Base-by-base conservation (phyloP, 805 yeast species). In the Teunomyces cretensis region DNA sequence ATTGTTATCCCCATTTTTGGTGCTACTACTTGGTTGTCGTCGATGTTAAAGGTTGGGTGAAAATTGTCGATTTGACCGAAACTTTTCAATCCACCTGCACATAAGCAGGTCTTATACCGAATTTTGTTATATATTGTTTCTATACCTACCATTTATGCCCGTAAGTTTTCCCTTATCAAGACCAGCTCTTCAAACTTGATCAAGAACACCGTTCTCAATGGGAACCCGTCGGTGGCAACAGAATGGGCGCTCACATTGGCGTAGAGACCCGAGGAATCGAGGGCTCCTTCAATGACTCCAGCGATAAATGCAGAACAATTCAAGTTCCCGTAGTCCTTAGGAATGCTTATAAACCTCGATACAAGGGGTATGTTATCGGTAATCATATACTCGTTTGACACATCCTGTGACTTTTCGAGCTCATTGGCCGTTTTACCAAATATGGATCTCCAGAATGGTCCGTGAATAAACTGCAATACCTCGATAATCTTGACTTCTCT, bases 221-320 rank as follows among this genome's bases (percentile, higher is more conserved):
- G 89, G 27, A 56, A 58, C 3, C 73, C 78, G 2, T 77, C 84
- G 2, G 74, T 64, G 1, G 87, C 86, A 13, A 83, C 88, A 0
- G 84, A 75, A 57, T 89, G 96, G 1, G 96, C 96, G n/a, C 86
- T 79, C 6, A 89, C 96, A 38, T 69, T 72, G 11, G 92, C 90
- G 44, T 76, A 81, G 58, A 88, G 88, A 50, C 81, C 82, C 1
- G 88, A 72, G 4, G 85, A 73, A 55, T 86, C 94, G 46, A 89
- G 67, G 1, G 88, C 82, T 0, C 95, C 96, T 61, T 89, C 96
- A 33, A 88, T 75, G 12, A 89, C 76, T 0, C 96, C 96, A 0
- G 96, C 96, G 1, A 84, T 79, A 58, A 86, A 87, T 0, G 96
- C 91, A 12, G 85, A 83, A 57, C 94, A 86, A 58, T 86, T 87